Base-by-base conservation (phyloP, 345 rosid species). In the Passiflora organensis region DNA sequence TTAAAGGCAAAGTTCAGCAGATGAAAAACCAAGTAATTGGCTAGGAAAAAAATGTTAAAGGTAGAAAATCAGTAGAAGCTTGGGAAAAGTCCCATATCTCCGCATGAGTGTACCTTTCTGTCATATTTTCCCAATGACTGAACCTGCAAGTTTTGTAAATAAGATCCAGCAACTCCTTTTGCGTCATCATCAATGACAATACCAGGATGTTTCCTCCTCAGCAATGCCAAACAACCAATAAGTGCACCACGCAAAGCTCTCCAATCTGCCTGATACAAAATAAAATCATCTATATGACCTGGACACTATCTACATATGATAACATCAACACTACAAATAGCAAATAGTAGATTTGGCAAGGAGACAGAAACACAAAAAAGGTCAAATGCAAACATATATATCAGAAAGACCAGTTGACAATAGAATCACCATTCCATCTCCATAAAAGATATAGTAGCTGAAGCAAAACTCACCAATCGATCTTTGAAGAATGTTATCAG, bases 191-290 rank as follows among this genome's bases (percentile, higher is more conserved):
- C 64, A 66, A 66, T 55, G 58, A 84, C 83, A 44, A 60, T 19
- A 62, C 88, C 95, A 42, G 60, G 63, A 38, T 61, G 71, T 56
- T 69, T 86, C 78, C 95, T 82, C 71, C 70, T 78, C 54, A 84
- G 20, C 54, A 93, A 54, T 37, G 87, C 89, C 85, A 89, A 82
- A 66, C 99, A 89, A 75, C 96, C 96, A 72, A 81, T 71, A 69
- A 93, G 82, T 19, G 95, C 91, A 57, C 96, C 99, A 18, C 82
- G 87, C 63, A 86, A 34, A 52, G 89, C 82, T 78, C 76, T 82
- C 99, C 99, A 89, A 63, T 93, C 99, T 76, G 80, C 94, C 99
- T 93, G 89, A 73, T 63, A 64, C 48, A 74, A 72, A 55, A 59
- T 44, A 52, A 60, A 47, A 63, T 68, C 76, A 63, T 68, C 56